Evolutionary conservation across 805 yeast genomes (phyloP), one percentile per base, ranked within the genome.

Genomic region (Nakazawaea peltata): DNA sequence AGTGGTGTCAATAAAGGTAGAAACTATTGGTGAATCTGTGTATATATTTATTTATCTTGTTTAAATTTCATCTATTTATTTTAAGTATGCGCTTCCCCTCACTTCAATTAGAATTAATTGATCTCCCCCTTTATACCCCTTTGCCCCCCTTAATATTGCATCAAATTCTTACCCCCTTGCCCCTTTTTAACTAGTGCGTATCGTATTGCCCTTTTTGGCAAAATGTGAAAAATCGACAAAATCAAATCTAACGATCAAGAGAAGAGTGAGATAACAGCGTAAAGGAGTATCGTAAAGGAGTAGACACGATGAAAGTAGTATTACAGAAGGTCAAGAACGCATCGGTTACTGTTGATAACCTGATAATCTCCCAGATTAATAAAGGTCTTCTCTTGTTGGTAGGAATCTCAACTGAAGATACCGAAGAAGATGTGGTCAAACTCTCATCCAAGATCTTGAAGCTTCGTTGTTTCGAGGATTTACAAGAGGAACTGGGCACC

Each of bases 301-400:
- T 17, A 15, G 19, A 13, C 22, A 28, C 18, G 14, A 90, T 90
- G 98, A 80, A 77, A 54, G 85, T 88, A 3, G 95, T 92, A 1
- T 73, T 92, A 23, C 98, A 92, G 53, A 76, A 83, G 50, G 97
- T 90, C 5, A 83, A 81, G 42, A 68, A 71, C 31, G 97, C 97
- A 0, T 81, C 95, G 0, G 98, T 92, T 0, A 74, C 85, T 0
- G 98, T 92, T 1, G 85, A 87, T 34, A 62, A 66, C 7, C 51
- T 67, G 33, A 64, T 82, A 0, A 71, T 88, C 1, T 86, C 97
- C 1, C 63, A 73, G 77, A 87, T 90, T 32, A 67, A 67, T 19
- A 67, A 69, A 40, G 97, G 97, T 0, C 62, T 87, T 22, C 63
- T 88, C 68, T 65, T 90, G 2, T 65, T 92, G 11, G 87, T 92